Evolutionary conservation across 768 basidiomycete genomes (phyloP), one percentile per base, ranked within the genome.

Genomic region (Tulasnella sp.): DNA sequence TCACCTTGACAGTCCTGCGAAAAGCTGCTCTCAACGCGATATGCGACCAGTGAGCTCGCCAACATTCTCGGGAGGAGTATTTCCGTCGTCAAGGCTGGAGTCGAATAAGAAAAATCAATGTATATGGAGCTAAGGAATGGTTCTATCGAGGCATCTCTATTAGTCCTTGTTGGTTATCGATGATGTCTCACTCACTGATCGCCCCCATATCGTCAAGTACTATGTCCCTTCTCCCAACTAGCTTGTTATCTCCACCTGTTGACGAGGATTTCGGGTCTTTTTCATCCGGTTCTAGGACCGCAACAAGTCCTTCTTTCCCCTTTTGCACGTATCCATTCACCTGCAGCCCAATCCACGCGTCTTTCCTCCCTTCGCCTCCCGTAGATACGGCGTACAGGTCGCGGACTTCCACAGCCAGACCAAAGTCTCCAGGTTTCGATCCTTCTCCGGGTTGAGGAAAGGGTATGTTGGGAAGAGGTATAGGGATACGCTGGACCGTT

Each of bases 391-490:
- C 52, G 4, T 26, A 59, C 3, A 52, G 26, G 5, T 47, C 44
- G 12, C 42, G 26, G n/a, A 52, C 32, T 22, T 40, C 29, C 1
- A 47, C 41, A 26, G 47, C 69, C 22, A 70, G 17, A 16, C 88
- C 88, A 1, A 89, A 81, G 0, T 90, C 90, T 72, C 91, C 90
- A 9, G 88, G 89, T 77, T 93, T 90, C 0, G 85, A 78, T 0
- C 91, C 91, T 78, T 89, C 87, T 17, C 85, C 79, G 16, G 90
- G 89, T 0, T 85, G 80, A 5, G 91, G 92, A 75, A 92, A 92
- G 12, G 81, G 78, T 47, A 79, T 80, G 2, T 83, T 86, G 12
- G 83, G 81, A 11, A 82, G 76, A 32, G 89, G 87, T 75, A 83
- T 83, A 0, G 92, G 92, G 8, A 94, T 80, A 7, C 91, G 83